Conservation (phyloP, 1,284 basidiomycete species). For the Phylloporus sp. region DNA sequence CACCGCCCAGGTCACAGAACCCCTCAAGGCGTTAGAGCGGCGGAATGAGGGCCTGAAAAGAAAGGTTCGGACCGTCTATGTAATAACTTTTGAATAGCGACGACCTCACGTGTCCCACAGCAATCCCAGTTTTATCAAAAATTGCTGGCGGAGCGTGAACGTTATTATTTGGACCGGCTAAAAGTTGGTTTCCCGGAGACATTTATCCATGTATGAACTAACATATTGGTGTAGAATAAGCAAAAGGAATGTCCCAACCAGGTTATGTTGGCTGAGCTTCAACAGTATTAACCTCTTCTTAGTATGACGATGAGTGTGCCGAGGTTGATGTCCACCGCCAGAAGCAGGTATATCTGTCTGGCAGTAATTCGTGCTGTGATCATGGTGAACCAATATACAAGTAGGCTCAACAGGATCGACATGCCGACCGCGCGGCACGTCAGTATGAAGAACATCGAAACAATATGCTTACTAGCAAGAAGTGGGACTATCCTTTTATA, state of each 20-base stretch:
- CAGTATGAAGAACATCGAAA: constrained; percentile 77
- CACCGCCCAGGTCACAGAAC: constrained; percentile 66
- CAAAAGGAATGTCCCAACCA: constrained; percentile 61
- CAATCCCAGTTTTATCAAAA: constrained; percentile 77
- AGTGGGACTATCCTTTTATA: constrained; percentile 52
- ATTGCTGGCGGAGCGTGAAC: constrained; percentile 73
- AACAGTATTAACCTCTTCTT: constrained; percentile 15
- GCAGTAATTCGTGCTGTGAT: constrained; percentile 7
- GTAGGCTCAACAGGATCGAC: constrained; percentile 76
- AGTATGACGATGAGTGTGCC: constrained; percentile 82
- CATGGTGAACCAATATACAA: constrained; percentile 3
- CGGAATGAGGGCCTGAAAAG: constrained; percentile 72
- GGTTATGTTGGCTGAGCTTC: not conserved
- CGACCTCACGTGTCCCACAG: constrained; percentile 43
- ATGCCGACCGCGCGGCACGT: constrained; percentile 75
- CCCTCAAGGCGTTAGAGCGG: constrained; percentile 66
- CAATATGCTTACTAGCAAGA: constrained; percentile 84
- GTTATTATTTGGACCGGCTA: constrained; percentile 67
- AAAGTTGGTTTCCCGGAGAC: constrained; percentile 59
- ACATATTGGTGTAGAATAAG: constrained; percentile 59
- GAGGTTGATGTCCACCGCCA: constrained; percentile 76
- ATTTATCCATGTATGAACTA: constrained; percentile 11
- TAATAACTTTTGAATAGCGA: constrained; percentile 9
- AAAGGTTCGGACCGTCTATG: constrained; percentile 52
- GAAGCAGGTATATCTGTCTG: constrained; percentile 66